Evolutionary conservation across 441 rosid genomes (phyloP), one percentile per base, ranked within the genome.

Genomic region (Kokia cookei): DNA sequence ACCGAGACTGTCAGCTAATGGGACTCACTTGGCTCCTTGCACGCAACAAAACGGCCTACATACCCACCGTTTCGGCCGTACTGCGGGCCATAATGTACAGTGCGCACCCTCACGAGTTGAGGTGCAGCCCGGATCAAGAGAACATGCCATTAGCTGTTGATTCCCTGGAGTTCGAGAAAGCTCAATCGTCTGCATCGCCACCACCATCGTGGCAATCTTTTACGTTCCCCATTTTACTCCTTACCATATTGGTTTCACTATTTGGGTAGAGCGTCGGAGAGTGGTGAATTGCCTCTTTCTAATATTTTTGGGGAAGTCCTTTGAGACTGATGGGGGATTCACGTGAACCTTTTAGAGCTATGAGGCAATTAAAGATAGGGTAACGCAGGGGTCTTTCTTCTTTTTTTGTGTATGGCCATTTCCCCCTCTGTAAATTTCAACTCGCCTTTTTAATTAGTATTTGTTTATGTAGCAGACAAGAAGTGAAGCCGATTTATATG

Each of bases 61-160:
- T 96, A 3, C 98, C 98, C 15, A 91, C 98, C 70, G 99, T 96
- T 65, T 96, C 99, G 2, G 99, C 99, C 9, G 98, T 91, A 58
- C 77, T 96, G n/a, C 82, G 99, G 74, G 99, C 99, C 60, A 83
- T 93, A 11, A 89, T 96, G 97, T 93, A 93, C 81, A 96, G 93
- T 60, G 80, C 94, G 3, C 91, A 87, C 82, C 92, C 94, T 17
- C 95, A 84, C 75, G 83, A 85, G 76, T 82, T 90, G 69, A 91
- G 83, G 80, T 96, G 99, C 54, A 96, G 97, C 78, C 97, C 98
- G 8, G 99, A 92, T 83, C 98, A 93, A 73, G 99, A 96, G 85
- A 92, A 93, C 91, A 96, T 96, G 99, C 99, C 99, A 0, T 82
- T 96, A 69, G 99, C 99, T 51, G 97, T 92, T 59, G 99, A 96